phyloP scores from a whole-genome alignment of 1,284 basidiomycete species.

The Gomphus sp. region DNA sequence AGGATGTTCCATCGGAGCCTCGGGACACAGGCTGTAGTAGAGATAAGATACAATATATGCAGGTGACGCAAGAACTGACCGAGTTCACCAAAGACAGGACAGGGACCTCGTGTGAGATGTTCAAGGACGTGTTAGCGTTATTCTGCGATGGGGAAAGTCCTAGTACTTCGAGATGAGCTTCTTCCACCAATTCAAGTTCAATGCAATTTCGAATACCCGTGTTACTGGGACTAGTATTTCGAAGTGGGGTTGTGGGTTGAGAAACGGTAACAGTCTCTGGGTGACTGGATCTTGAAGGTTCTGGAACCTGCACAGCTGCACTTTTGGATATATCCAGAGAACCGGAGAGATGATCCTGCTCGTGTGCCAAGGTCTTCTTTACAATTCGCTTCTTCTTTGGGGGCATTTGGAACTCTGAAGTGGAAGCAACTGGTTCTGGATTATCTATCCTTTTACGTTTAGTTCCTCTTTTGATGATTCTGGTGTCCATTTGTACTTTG shows the following conservation, averaged over 20 bases:
- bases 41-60: background rate
- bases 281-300: background rate
- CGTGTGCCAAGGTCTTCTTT: background rate
- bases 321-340: background rate
- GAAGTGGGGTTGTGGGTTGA: background rate
- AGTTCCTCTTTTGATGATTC: background rate
- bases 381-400: conserved; percentile 10
- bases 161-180: background rate
- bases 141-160: background rate
- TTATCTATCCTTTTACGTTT: conserved; percentile 10
- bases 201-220: background rate
- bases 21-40: background rate
- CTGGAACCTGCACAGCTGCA: background rate
- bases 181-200: background rate
- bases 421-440: background rate
- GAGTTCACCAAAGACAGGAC: background rate
- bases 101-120: background rate
- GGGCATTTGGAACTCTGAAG: background rate
- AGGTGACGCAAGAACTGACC: background rate
- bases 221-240: background rate
- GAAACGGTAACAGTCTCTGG: background rate
- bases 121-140: background rate
- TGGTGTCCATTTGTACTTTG: background rate
- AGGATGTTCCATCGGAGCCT: background rate
- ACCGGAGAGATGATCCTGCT: background rate